Percentiles rank a stretch among this genome's conserved stretches.
phyloP scores from a whole-genome alignment of 2,329 filamentous ascomycete genomes.

The Pseudocercospora eumusae region DNA sequence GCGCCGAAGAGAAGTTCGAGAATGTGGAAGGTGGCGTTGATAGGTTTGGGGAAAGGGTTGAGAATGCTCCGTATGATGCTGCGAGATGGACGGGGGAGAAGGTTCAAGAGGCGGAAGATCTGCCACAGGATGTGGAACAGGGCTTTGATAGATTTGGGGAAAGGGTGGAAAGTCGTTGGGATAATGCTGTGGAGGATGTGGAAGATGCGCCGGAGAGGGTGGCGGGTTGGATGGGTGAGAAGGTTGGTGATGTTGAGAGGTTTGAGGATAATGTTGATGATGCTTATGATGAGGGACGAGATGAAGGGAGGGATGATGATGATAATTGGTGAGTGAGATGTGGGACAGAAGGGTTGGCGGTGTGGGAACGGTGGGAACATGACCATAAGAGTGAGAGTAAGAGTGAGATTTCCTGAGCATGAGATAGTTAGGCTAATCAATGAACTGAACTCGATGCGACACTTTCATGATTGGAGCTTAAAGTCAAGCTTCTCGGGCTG shows the following conservation, averaged over 20 bases:
- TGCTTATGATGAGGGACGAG: constrained; percentile 48
- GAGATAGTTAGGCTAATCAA: too few relatives aligned
- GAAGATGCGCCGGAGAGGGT: constrained; percentile 42
- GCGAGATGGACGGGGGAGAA: constrained; percentile 49
- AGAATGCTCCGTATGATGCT: constrained; percentile 48
- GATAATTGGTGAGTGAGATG: constrained; percentile 6
- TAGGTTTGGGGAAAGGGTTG: constrained; percentile 38
- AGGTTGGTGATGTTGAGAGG: constrained; percentile 48
- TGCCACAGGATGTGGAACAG: constrained; percentile 40
- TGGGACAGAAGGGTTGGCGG: neutral
- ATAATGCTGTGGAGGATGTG: constrained; percentile 39
- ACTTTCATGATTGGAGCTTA: neutral
- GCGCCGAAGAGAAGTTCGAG: constrained; percentile 26
- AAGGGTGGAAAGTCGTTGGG: constrained; percentile 37
- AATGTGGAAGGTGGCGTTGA: constrained; percentile 29
- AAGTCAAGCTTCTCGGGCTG: neutral
- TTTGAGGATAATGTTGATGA: constrained; percentile 48
- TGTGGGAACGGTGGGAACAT: too few relatives aligned
- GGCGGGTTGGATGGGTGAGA: constrained; percentile 41
- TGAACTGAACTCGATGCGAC: neutral
- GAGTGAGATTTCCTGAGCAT: too few relatives aligned
- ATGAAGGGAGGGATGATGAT: constrained; percentile 34
- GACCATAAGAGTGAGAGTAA: too few relatives aligned
- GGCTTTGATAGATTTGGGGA: constrained; percentile 41
- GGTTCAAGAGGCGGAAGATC: constrained; percentile 45